These are phyloP conservation scores for Gilbertella persicaria DNA, from an alignment of 371 early-diverging fungal species.

Conservation along the genomic window DNA sequence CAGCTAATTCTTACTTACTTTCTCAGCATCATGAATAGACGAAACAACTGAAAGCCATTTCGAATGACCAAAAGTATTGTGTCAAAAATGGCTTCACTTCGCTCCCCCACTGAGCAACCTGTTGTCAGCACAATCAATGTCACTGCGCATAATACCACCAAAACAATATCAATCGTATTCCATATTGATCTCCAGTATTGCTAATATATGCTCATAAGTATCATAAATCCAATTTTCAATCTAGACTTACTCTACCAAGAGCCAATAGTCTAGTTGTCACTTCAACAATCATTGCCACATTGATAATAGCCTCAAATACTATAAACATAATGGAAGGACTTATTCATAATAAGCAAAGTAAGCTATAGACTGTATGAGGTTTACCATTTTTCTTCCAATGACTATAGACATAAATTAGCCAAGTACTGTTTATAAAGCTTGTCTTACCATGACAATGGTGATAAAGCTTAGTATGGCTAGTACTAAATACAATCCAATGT, in stretches of 20 bases:
- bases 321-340: constrained; percentile 55
- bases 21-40: constrained; percentile 70
- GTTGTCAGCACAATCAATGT: constrained; percentile 67
- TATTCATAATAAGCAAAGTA: constrained; percentile 1
- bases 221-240: background rate
- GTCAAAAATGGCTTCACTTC: constrained; percentile 70
- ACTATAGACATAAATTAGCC: constrained; percentile 21
- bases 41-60: constrained; percentile 69
- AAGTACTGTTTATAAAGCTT: background rate
- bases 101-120: constrained; percentile 62
- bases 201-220: constrained; percentile 30
- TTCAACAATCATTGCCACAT: constrained; percentile 75
- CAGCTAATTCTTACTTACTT: constrained; percentile 51
- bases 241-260: constrained; percentile 59
- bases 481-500: constrained; percentile 68
- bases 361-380: background rate
- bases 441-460: constrained; percentile 63
- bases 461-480: constrained; percentile 66
- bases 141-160: constrained; percentile 68
- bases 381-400: constrained; percentile 48
- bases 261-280: constrained; percentile 70
- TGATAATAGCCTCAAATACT: constrained; percentile 71
- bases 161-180: constrained; percentile 71
- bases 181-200: constrained; percentile 74
- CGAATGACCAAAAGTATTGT: constrained; percentile 70